Evolutionary conservation across 768 basidiomycete genomes (phyloP), one percentile per base, ranked within the genome.

Genomic region (Dacryopinax spathularia): DNA sequence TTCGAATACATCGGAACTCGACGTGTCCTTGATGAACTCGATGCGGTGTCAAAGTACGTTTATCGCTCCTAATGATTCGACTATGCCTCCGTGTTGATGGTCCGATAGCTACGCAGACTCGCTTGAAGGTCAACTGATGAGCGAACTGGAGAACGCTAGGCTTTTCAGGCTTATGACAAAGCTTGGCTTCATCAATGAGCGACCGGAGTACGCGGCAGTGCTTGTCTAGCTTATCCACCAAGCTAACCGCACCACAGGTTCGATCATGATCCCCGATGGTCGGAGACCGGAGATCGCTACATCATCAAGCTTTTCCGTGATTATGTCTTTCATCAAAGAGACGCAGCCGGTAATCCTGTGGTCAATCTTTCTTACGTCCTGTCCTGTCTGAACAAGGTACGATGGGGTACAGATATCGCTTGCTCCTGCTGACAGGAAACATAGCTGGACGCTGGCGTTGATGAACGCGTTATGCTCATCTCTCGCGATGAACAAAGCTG

Each of bases 261-360:
- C 69, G 88, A 93, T n/a, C 86, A 88, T 39, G 95, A 97, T 70
- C 85, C 90, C 1, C 82, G 94, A 1, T 99, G 96, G 96, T 93
- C 94, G 13, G 96, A 99, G 72, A 98, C 96, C 0, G 96, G 96
- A 1, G 96, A 99, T 71, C 79, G 95, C 65, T 99, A 99, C 73
- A 91, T 98, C 72, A 82, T 99, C 78, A 97, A 96, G 79, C 82
- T 99, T 48, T 98, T 99, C 81, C 83, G 96, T 18, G 96, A 99
- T 74, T 94, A 89, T 69, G 93, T 99, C 27, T 99, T 99, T 75
- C 96, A 99, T 72, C 93, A 96, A 73, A 87, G 96, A 39, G 93
- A 96, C 67, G 90, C 92, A 70, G 81, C 83, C 67, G 90, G 91
- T 10, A 85, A 87, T 62, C 94, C 96, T 0, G 84, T 96, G 18